Percentiles rank a stretch among this genome's conserved stretches.
phyloP scores from a whole-genome alignment of 495 filamentous ascomycete genomes.

The Antarctomyces pellizariae region DNA sequence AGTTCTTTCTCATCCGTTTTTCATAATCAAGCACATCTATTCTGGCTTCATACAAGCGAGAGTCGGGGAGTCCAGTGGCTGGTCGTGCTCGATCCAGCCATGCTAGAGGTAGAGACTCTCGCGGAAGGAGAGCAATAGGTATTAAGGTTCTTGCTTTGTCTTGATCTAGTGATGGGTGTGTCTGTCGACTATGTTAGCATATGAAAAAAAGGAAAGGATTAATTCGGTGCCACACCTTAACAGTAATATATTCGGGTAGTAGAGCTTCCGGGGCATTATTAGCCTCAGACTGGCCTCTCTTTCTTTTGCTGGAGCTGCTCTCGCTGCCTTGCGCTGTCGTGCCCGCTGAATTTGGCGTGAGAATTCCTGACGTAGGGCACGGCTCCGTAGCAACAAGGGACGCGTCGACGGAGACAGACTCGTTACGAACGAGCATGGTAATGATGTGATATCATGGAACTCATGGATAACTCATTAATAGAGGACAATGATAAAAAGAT shows the following conservation, averaged over 20 bases:
- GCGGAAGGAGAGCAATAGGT: conserved; percentile 36
- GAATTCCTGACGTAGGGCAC: conserved; percentile 12
- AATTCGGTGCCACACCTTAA: conserved; percentile 17
- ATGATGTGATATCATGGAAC: too few relatives aligned
- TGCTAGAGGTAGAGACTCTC: conserved; percentile 32
- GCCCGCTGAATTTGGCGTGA: conserved; percentile 14
- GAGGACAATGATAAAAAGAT: too few relatives aligned
- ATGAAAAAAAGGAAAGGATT: conserved; percentile 4
- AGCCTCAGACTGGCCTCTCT: conserved; percentile 8
- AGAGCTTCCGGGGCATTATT: conserved; percentile 21
- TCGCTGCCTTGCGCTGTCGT: too few relatives aligned
- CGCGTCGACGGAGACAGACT: too few relatives aligned
- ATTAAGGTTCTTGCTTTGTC: conserved; percentile 34
- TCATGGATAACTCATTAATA: too few relatives aligned
- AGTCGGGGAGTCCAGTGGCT: conserved; percentile 23
- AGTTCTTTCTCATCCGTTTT: conserved; percentile 22
- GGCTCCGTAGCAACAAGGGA: conserved; percentile 12
- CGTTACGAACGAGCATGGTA: too few relatives aligned
- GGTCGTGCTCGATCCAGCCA: conserved; percentile 32
- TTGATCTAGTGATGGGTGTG: conserved; percentile 29
- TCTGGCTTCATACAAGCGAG: conserved; percentile 32
- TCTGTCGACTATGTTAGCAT: conserved; percentile 17
- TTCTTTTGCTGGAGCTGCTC: conserved; percentile 7
- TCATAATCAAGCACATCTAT: conserved; percentile 39
- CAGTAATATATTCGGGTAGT: conserved; percentile 20